phyloP scores from a whole-genome alignment of 2,329 filamentous ascomycete species.

The Pyricularia pennisetigena region DNA sequence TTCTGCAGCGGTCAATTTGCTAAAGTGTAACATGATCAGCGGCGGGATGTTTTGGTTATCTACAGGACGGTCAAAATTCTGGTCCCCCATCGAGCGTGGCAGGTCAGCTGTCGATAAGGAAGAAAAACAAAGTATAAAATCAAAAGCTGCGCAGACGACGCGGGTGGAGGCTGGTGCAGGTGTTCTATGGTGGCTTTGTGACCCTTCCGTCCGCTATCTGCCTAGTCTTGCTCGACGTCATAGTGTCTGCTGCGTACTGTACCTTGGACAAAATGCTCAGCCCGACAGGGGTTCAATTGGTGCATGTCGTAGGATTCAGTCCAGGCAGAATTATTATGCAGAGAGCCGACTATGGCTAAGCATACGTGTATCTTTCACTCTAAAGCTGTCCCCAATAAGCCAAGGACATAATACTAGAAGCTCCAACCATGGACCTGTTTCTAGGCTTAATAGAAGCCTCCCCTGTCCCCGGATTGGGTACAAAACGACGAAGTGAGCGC shows the following conservation, averaged over 20 bases:
- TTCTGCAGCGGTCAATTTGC: not conserved
- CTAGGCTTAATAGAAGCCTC: not conserved
- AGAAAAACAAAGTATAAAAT: not conserved
- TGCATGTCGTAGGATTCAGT: not conserved
- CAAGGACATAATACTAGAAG: not conserved
- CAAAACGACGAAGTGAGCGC: not conserved
- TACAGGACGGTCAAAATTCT: not conserved
- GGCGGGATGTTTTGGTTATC: not conserved
- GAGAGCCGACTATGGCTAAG: not conserved
- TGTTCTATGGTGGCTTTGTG: too few species aligned
- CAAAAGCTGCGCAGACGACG: too few species aligned
- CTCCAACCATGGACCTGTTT: not conserved
- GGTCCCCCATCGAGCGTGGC: not conserved
- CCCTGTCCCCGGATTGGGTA: not conserved
- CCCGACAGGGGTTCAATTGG: not conserved
- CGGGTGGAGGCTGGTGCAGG: not conserved
- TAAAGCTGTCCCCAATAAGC: not conserved
- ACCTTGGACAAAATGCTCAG: not conserved
- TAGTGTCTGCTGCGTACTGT: not conserved
- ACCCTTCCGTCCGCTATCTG: not conserved
- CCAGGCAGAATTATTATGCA: not conserved
- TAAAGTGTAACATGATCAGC: not conserved
- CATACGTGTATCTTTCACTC: not conserved
- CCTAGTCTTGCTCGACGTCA: not conserved
- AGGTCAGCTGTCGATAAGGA: not conserved